A percentile compares a stretch with the other conserved stretches of the same genome.
Evolutionary conservation across 257 asterid genomes (phyloP).

Genomic region (Jaltomata sinuosa): DNA sequence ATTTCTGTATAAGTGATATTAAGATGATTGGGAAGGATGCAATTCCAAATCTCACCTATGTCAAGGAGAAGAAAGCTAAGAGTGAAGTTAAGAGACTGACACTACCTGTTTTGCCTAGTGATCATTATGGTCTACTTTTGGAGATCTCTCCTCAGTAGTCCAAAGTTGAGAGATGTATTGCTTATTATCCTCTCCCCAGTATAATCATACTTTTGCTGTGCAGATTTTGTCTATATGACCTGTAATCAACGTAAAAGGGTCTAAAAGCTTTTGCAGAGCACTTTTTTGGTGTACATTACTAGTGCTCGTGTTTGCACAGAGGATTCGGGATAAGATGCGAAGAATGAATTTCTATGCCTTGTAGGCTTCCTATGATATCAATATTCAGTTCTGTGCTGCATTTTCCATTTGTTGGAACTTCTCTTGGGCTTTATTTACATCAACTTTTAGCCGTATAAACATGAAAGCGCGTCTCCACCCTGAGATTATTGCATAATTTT

Average conservation of each 20-base stretch:
- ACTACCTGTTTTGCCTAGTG: constrained; percentile 94
- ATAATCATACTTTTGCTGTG: background rate
- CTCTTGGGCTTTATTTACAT: background rate
- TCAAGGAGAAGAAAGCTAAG: constrained; percentile 65
- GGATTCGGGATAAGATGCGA: background rate
- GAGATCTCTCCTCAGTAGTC: constrained; percentile 33
- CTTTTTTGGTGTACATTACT: background rate
- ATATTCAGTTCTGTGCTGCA: background rate
- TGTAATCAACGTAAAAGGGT: background rate
- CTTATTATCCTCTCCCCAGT: background rate
- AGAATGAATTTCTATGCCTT: background rate
- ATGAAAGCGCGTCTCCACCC: no score
- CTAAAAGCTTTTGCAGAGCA: background rate
- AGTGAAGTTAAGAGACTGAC: constrained; percentile 46
- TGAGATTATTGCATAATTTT: no score
- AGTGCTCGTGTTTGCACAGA: background rate
- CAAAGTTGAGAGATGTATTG: background rate
- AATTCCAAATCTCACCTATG: constrained; percentile 46
- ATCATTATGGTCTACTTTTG: constrained; percentile 82
- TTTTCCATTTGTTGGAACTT: background rate
- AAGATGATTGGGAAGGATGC: constrained; percentile 83
- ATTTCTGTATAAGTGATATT: constrained; percentile 41
- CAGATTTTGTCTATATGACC: background rate
- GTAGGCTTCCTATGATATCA: background rate
- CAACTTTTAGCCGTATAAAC: background rate